Base-by-base conservation (phyloP, 2,329 filamentous ascomycete genomes). In the Endoconidiophora polonica region DNA sequence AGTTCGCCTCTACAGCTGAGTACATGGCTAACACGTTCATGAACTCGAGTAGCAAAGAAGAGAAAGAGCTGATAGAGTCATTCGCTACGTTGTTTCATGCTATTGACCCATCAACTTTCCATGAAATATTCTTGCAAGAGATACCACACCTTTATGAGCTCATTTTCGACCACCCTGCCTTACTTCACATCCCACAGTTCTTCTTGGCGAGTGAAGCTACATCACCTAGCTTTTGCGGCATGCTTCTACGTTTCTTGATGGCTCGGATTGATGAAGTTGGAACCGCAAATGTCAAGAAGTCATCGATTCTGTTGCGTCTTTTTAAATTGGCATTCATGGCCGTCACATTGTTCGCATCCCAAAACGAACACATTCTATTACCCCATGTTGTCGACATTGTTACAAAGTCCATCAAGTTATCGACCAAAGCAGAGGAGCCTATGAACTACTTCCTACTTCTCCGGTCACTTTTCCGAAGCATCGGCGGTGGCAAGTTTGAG, bases 311-410 rank as follows among this genome's bases (percentile, higher is more conserved):
- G 33, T 68, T 99, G 46, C 77, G 93, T 50, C 77, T 99, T 47
- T 99, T 96, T 69, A 99, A 99, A 66, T 68, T 99, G 46, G 94
- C 90, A 0, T 98, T 98, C 64, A 98, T 99, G 91, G 93, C 93
- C 0, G 91, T 99, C 38, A 98, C 91, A 0, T 71, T 99, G 1
- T 99, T 98, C 63, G 87, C 87, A 0, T 74, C 77, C 6, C 88
- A 95, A 60, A 99, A 99, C 58, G 91, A 99, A 65, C 84, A 91
- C 61, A 87, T 99, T 2, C 71, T 99, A 12, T 71, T 96, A 48
- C 93, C 93, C 0, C 91, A 98, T 62, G 90, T 98, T 46, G 88
- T 93, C 49, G 93, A 93, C 61, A 94, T 99, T 56, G 86, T 98
- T 54, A 95, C 90, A 10, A 88, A 94, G 64, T 96, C 90, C 6